Evolutionary conservation across 1,284 basidiomycete genomes (phyloP).

Genomic region (Ceratorhiza oryzae-sativae): DNA sequence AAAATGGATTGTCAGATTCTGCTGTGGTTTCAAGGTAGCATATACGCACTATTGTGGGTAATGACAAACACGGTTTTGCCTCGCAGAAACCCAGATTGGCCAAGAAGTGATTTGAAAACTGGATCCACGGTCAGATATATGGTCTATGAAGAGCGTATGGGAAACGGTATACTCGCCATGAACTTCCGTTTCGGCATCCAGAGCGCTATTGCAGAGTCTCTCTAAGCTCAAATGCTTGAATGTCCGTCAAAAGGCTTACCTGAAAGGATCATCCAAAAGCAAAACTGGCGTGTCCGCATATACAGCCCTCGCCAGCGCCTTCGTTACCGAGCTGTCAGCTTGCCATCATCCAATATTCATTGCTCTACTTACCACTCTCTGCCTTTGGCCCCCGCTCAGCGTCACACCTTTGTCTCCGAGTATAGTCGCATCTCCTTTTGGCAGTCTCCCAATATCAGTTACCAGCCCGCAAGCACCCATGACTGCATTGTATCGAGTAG

Average conservation of each 20-base stretch:
- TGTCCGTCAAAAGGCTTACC: not conserved
- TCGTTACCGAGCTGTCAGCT: not conserved
- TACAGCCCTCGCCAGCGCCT: constrained; percentile 42
- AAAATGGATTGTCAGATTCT: not conserved
- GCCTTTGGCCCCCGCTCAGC: constrained; percentile 47
- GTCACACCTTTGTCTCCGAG: constrained; percentile 44
- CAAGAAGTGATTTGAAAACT: constrained; percentile 41
- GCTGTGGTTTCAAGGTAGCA: not conserved
- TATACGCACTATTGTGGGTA: constrained; percentile 36
- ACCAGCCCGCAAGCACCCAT: constrained; percentile 45
- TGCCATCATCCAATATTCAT: too few species aligned
- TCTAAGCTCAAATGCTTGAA: not conserved
- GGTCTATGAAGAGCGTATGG: not conserved
- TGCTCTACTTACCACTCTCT: constrained; percentile 44
- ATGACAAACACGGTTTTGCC: constrained; percentile 38
- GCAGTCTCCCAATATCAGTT: constrained; percentile 36
- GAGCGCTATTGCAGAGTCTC: constrained; percentile 1
- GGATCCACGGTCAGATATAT: not conserved
- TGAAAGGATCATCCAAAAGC: constrained; percentile 43
- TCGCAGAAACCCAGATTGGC: constrained; percentile 34
- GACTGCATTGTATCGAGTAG: constrained; percentile 45
- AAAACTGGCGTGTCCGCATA: constrained; percentile 37
- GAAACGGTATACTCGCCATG: not conserved
- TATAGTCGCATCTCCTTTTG: constrained; percentile 40
- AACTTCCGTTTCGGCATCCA: constrained; percentile 19